A percentile compares a stretch with the other conserved stretches of the same genome.
These are phyloP conservation scores for Celoporthe dispersa DNA, from an alignment of 2,329 filamentous ascomycete genomes.

Conservation along the genomic window DNA sequence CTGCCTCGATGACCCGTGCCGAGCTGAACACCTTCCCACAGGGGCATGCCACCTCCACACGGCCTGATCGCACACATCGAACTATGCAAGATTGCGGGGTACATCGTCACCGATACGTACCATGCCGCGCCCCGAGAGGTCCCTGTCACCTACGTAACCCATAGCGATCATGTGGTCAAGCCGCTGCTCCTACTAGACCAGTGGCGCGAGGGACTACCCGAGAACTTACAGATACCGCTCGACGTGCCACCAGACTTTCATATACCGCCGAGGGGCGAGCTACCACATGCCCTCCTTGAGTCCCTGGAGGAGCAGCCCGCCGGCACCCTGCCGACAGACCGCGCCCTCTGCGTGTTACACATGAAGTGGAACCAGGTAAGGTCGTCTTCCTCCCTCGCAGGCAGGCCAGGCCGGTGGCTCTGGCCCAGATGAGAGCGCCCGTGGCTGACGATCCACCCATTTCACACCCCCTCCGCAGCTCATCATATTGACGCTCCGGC, in stretches of 20 bases:
- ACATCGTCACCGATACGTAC: constrained; percentile 54
- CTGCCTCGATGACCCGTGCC: constrained; percentile 3
- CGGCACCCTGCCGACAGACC: constrained; percentile 37
- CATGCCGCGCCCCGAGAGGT: constrained; percentile 39
- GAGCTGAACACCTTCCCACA: constrained; percentile 31
- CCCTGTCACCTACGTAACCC: constrained; percentile 3
- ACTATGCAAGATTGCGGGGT: constrained; percentile 51
- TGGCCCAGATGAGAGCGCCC: not conserved
- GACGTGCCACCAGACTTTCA: constrained; percentile 38
- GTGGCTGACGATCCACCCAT: constrained; percentile 14
- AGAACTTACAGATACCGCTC: constrained; percentile 40
- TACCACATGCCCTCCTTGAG: constrained; percentile 35
- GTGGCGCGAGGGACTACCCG: constrained; percentile 33
- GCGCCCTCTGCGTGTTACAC: constrained; percentile 50
- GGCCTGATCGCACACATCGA: constrained; percentile 53
- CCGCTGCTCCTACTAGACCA: constrained; percentile 47
- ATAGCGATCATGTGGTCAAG: constrained; percentile 42
- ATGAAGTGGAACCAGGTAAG: constrained; percentile 52
- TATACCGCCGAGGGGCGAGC: not conserved
- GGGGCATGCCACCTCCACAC: constrained; percentile 47
- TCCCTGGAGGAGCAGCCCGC: not conserved
- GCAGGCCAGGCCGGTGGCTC: not conserved
- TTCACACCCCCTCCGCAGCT: constrained; percentile 42
- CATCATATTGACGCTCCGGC: constrained; percentile 52
- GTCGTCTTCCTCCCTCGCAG: not conserved